Conservation (phyloP, 1,139 yeast genomes). For the Blastobotrys aristatus region DNA sequence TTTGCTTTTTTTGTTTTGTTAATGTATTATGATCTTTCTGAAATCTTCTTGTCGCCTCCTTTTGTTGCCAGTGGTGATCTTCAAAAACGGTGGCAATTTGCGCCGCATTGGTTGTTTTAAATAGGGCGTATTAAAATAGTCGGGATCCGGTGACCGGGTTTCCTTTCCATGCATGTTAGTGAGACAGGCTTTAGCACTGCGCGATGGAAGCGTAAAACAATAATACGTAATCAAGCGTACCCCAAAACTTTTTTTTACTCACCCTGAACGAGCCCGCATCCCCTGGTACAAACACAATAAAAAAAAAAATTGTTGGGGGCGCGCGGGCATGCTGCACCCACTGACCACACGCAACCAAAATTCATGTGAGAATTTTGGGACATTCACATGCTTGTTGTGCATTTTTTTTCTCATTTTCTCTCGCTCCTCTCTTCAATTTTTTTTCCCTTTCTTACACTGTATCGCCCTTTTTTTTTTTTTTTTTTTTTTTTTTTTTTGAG, state of each 20-base stretch:
- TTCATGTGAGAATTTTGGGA: too few relatives aligned
- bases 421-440: background rate
- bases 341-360: too few relatives aligned
- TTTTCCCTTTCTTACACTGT: background rate
- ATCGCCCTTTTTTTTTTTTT: background rate
- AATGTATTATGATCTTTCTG: slow-evolving; percentile 5
- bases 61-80: background rate
- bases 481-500: background rate
- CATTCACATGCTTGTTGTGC: background rate
- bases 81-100: background rate
- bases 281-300: background rate
- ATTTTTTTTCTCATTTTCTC: background rate
- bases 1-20: slow-evolving; percentile 4
- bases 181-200: background rate
- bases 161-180: background rate
- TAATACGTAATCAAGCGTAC: background rate
- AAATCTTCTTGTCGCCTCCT: background rate
- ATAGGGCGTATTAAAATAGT: too few relatives aligned
- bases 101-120: too few relatives aligned
- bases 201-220: background rate
- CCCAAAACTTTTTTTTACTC: background rate
- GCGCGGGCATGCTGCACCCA: too few relatives aligned
- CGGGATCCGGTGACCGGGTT: background rate
- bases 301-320: too few relatives aligned
- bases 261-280: background rate